Conservation (phyloP, 192 early-diverging fungal species). For the Paraglomus occultum region DNA sequence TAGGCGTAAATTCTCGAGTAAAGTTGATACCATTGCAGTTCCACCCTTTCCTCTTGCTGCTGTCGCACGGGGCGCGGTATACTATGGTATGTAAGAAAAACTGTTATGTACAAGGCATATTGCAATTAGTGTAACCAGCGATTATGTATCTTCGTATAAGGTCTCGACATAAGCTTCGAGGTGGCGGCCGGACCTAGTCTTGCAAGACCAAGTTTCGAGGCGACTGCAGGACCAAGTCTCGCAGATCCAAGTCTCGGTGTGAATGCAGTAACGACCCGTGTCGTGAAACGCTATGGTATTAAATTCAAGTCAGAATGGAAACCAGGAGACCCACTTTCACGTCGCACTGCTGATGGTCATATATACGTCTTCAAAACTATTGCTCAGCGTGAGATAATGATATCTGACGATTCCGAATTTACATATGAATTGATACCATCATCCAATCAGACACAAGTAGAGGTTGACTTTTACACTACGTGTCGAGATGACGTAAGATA, state of each 20-base stretch:
- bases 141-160: no score
- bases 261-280: slow-evolving; percentile 22
- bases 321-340: background rate
- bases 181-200: no score
- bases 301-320: background rate
- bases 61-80: slow-evolving; percentile 54
- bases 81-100: slow-evolving; percentile 26
- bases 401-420: slow-evolving; percentile 15
- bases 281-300: slow-evolving; percentile 16
- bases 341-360: background rate
- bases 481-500: background rate
- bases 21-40: slow-evolving; percentile 46
- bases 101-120: no score
- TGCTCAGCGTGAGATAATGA: background rate
- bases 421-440: slow-evolving; percentile 6
- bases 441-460: background rate
- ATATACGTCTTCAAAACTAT: background rate
- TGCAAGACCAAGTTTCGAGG: no score
- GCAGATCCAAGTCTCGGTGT: slow-evolving; percentile 52
- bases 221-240: no score
- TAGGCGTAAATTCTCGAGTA: slow-evolving; percentile 44
- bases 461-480: slow-evolving; percentile 2
- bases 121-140: no score
- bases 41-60: slow-evolving; percentile 48
- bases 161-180: no score